Conservation (phyloP, 352 stramenopile genomes). For the Globisporangium polare region DNA sequence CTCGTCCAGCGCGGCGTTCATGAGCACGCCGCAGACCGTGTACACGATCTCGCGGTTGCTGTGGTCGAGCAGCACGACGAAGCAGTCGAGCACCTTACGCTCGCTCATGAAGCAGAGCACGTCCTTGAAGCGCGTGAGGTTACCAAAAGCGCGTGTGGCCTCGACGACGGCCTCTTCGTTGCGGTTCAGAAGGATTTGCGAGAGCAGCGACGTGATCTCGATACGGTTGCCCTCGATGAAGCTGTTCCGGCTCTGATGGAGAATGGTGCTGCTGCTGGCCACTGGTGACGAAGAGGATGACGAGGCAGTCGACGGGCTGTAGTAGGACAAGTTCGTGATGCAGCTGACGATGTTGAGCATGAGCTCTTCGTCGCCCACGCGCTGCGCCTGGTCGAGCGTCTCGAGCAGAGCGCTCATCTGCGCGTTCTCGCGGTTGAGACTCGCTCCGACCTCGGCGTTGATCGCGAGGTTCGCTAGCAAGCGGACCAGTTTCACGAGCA, state of each 20-base stretch:
- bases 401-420: conserved; percentile 37
- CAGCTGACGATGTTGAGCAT: conserved; percentile 87
- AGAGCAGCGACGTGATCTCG: conserved; percentile 31
- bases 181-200: conserved; percentile 50
- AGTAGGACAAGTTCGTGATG: conserved; percentile 89
- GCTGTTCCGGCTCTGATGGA: neutral
- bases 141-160: conserved; percentile 79
- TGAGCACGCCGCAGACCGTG: conserved; percentile 73
- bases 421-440: conserved; percentile 29
- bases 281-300: neutral
- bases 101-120: conserved; percentile 49
- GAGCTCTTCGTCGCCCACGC: conserved; percentile 64
- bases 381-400: conserved; percentile 35
- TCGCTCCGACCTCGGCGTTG: conserved; percentile 51
- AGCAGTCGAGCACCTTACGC: conserved; percentile 57
- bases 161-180: conserved; percentile 87
- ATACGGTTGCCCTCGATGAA: conserved; percentile 50
- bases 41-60: conserved; percentile 77
- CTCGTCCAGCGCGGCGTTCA: conserved; percentile 74
- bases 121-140: conserved; percentile 74
- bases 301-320: conserved; percentile 3
- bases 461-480: conserved; percentile 83
- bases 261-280: neutral
- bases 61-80: conserved; percentile 78
- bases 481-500: conserved; percentile 81